Evolutionary conservation across 768 basidiomycete genomes (phyloP), one percentile per base, ranked within the genome.

Genomic region (Phlebiopsis flavidoalba): DNA sequence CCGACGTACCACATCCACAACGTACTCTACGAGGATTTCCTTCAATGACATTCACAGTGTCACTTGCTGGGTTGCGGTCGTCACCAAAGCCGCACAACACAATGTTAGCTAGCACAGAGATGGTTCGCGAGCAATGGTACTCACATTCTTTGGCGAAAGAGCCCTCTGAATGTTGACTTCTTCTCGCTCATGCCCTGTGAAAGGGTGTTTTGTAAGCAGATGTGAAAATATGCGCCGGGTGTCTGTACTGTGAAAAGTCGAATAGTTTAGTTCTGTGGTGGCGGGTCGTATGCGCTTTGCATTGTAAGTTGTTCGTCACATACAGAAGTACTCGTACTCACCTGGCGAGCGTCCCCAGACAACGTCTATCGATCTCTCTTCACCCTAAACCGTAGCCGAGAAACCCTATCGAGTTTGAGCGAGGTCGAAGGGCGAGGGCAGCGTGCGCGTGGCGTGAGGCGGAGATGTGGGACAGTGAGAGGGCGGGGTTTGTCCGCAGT

Each of bases 31-130:
- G 55, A 96, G 75, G 57, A 96, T 93, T 69, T 96, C 93, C n/a
- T 70, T 96, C 93, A 91, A 96, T 91, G 43, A 95, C 89, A 64
- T 85, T 88, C 26, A 95, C 90, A 0, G 91, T 90, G 66, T 97
- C 94, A 43, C 83, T 88, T 2, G 92, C 88, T 0, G 93, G 91
- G 65, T 92, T 90, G 15, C 89, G 80, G 69, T 93, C 93, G 70
- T 97, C 94, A 11, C 94, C 94, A 73, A 96, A 97, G 31, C 91
- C 93, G 69, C 93, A 95, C 26, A 31, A 66, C 56, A 33, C 53
- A 54, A 56, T 61, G 35, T 57, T 59, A 57, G 64, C 62, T 21
- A 53, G 36, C 24, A 36, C 19, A 53, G 31, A 3, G 12, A 35
- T 8, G 33, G 1, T 7, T 31, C 26, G 0, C 14, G 2, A 46